A percentile compares a stretch with the other conserved stretches of the same genome.
These are phyloP conservation scores for Pseudogymnoascus sp. DNA, from an alignment of 2,329 filamentous ascomycete species.

Conservation along the genomic window DNA sequence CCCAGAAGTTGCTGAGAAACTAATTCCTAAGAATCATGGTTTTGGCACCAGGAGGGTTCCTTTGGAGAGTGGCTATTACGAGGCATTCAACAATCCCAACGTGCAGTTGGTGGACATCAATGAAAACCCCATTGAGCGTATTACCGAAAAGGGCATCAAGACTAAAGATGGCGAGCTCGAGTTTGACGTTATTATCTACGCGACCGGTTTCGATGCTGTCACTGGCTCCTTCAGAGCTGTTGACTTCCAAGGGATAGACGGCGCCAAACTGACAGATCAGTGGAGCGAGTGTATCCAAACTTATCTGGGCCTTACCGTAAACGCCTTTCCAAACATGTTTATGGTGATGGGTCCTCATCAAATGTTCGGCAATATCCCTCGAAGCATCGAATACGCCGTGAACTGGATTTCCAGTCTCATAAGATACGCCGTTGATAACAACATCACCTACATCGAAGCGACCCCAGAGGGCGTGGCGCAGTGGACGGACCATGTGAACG, in stretches of 20 bases:
- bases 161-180: constrained; percentile 18
- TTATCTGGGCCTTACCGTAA: constrained; percentile 23
- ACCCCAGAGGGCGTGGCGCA: constrained; percentile 31
- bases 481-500: constrained; percentile 42
- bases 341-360: constrained; percentile 38
- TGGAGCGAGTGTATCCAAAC: constrained; percentile 19
- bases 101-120: constrained; percentile 24
- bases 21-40: constrained; percentile 29
- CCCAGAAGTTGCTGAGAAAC: constrained; percentile 28
- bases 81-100: constrained; percentile 26
- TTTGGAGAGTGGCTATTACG: constrained; percentile 24
- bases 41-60: constrained; percentile 19
- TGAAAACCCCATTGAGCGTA: constrained; percentile 24
- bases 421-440: constrained; percentile 25
- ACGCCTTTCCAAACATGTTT: constrained; percentile 25
- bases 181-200: constrained; percentile 29
- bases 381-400: constrained; percentile 36
- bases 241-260: constrained; percentile 19
- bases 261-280: constrained; percentile 16
- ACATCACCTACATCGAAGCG: constrained; percentile 32
- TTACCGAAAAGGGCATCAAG: constrained; percentile 28
- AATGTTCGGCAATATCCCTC: constrained; percentile 36
- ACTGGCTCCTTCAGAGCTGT: constrained; percentile 21
- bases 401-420: constrained; percentile 32
- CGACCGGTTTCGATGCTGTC: constrained; percentile 24